A percentile compares a stretch with the other conserved stretches of the same genome.
Conservation (phyloP, 148 eudicot genomes). For the Vaccinium darrowii region DNA sequence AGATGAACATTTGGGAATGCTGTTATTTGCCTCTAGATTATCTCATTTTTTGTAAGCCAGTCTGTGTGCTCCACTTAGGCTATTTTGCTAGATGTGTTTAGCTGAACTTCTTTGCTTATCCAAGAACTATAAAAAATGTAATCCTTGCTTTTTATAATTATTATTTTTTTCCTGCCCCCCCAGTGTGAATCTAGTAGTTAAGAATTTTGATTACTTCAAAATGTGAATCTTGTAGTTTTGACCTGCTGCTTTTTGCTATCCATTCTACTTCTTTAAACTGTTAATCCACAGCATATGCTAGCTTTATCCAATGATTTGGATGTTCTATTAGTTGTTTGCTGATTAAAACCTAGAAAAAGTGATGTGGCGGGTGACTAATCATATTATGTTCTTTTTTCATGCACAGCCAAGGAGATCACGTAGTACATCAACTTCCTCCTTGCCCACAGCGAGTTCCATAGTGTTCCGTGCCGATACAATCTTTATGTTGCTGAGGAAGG, state of each 20-base stretch:
- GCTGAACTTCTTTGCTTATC: neutral
- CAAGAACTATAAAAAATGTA: neutral
- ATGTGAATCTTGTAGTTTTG: neutral
- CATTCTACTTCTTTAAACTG: neutral
- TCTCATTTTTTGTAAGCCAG: neutral
- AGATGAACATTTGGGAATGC: neutral
- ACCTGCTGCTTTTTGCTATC: neutral
- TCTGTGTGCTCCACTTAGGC: neutral
- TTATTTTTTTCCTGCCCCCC: neutral
- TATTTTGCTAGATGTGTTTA: neutral
- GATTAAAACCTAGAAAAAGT: neutral
- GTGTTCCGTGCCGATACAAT: conserved; percentile 68
- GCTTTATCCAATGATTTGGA: neutral
- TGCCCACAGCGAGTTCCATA: conserved; percentile 45
- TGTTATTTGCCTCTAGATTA: neutral
- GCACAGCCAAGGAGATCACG: conserved; percentile 71
- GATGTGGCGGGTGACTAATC: conserved; percentile 10
- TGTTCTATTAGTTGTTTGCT: neutral
- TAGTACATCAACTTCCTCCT: conserved; percentile 28
- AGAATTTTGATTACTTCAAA: too few species aligned
- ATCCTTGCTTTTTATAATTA: neutral
- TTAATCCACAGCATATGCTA: neutral
- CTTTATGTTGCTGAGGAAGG: conserved; percentile 61
- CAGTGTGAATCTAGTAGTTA: neutral
- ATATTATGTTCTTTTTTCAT: conserved; percentile 13